Evolutionary conservation across 495 filamentous ascomycete genomes (phyloP).

Genomic region (Amorphotheca resinae): DNA sequence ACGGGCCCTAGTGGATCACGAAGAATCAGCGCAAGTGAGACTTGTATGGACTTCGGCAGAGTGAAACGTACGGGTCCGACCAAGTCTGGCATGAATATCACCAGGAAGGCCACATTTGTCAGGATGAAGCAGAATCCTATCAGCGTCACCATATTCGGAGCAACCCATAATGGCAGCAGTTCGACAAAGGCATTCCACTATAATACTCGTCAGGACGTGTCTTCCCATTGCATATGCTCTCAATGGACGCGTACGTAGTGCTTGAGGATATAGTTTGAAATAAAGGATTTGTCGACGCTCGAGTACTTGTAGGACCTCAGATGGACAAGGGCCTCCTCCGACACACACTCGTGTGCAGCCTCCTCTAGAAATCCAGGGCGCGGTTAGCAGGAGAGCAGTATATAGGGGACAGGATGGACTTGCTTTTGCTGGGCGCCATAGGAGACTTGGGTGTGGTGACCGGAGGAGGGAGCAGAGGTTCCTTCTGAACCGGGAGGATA

Average conservation of each 20-base stretch:
- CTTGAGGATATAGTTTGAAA: slow-evolving; percentile 84
- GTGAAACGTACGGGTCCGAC: slow-evolving; percentile 62
- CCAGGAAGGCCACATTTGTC: slow-evolving; percentile 67
- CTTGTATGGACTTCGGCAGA: neutral
- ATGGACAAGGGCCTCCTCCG: slow-evolving; percentile 54
- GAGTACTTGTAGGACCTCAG: slow-evolving; percentile 95
- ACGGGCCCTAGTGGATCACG: slow-evolving; percentile 46
- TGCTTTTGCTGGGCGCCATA: slow-evolving; percentile 35
- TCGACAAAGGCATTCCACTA: slow-evolving; percentile 98
- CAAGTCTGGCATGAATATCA: slow-evolving; percentile 80
- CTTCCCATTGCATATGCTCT: neutral
- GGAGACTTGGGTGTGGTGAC: slow-evolving; percentile 18
- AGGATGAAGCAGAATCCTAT: slow-evolving; percentile 92
- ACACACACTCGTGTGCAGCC: slow-evolving; percentile 43
- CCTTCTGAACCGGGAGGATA: slow-evolving; percentile 18
- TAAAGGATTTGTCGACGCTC: slow-evolving; percentile 89
- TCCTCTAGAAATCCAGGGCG: slow-evolving; percentile 25
- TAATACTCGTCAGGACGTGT: slow-evolving; percentile 15
- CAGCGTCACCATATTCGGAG: slow-evolving; percentile 94
- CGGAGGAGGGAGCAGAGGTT: slow-evolving; percentile 15
- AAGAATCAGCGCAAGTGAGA: neutral
- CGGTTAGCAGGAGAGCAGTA: neutral
- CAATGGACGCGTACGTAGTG: slow-evolving; percentile 62
- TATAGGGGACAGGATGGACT: slow-evolving; percentile 4
- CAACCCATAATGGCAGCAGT: slow-evolving; percentile 85